phyloP scores from a whole-genome alignment of 352 stramenopile species.

The Phytophthora tubulina region DNA sequence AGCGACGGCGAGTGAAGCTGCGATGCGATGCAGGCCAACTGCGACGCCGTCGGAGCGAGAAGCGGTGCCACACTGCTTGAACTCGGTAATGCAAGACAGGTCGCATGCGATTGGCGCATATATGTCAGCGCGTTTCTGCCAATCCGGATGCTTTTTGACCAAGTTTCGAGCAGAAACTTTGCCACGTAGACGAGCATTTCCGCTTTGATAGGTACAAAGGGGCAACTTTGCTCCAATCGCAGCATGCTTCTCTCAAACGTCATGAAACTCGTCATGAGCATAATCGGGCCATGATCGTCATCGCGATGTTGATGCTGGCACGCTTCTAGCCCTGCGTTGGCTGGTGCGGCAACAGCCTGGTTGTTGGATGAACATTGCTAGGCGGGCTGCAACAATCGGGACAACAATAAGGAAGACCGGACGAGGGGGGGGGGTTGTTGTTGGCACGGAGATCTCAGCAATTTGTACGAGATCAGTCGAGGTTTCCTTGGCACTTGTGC shows the following conservation, averaged over 20 bases:
- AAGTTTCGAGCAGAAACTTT: neutral
- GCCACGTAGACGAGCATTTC: neutral
- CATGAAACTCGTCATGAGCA: slow-evolving; percentile 3
- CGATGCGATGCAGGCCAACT: slow-evolving; percentile 2
- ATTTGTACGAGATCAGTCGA: no score
- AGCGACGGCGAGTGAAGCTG: neutral
- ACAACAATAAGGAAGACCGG: no score
- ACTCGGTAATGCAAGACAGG: neutral
- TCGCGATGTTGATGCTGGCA: slow-evolving; percentile 14
- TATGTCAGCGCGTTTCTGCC: neutral
- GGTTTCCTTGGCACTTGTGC: no score
- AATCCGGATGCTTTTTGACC: slow-evolving; percentile 2
- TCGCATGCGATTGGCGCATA: slow-evolving; percentile 2
- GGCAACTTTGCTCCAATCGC: slow-evolving; percentile 9
- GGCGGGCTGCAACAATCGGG: no score
- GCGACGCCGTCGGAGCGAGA: neutral
- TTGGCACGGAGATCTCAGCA: no score
- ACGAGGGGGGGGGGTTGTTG: no score
- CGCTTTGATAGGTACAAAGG: neutral
- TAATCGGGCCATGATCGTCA: slow-evolving; percentile 19
- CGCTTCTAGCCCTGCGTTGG: no score
- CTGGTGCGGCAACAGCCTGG: no score
- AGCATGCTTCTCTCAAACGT: neutral
- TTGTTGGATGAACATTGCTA: no score
- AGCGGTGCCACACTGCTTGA: slow-evolving; percentile 6